These are phyloP conservation scores for Sclerotinia borealis DNA, from an alignment of 2,329 filamentous ascomycete genomes.

Conservation along the genomic window DNA sequence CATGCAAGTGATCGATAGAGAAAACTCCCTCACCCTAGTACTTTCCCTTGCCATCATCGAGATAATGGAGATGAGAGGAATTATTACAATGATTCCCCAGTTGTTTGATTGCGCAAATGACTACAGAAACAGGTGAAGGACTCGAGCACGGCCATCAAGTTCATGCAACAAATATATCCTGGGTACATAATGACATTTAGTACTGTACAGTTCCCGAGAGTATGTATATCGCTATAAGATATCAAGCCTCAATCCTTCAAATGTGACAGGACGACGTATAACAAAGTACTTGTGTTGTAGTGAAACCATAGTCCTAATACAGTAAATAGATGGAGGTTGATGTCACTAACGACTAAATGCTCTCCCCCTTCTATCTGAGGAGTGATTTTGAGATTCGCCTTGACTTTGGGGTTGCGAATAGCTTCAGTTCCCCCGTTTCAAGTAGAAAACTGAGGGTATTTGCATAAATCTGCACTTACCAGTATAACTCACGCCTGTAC, in stretches of 20 bases:
- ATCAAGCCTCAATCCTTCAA: neutral
- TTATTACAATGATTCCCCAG: neutral
- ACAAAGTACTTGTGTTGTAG: too few relatives aligned
- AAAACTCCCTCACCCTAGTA: neutral
- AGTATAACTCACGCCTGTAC: too few relatives aligned
- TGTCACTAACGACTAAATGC: too few relatives aligned
- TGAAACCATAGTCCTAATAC: too few relatives aligned
- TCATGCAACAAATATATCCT: conserved; percentile 8
- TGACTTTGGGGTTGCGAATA: too few relatives aligned
- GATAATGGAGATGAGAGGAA: neutral
- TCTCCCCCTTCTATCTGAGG: too few relatives aligned
- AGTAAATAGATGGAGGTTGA: too few relatives aligned
- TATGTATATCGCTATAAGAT: neutral
- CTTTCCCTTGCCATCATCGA: neutral
- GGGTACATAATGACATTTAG: neutral
- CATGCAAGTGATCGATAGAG: conserved; percentile 11
- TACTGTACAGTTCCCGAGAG: neutral
- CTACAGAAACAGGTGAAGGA: conserved; percentile 2
- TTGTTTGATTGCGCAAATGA: neutral
- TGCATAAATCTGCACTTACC: too few relatives aligned
- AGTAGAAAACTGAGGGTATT: too few relatives aligned
- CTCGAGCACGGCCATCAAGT: conserved; percentile 8
- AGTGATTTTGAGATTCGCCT: too few relatives aligned
- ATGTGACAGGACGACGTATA: neutral
- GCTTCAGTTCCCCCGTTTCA: too few relatives aligned